Base-by-base conservation (phyloP, 495 filamentous ascomycete species). In the Zalerion maritima region DNA sequence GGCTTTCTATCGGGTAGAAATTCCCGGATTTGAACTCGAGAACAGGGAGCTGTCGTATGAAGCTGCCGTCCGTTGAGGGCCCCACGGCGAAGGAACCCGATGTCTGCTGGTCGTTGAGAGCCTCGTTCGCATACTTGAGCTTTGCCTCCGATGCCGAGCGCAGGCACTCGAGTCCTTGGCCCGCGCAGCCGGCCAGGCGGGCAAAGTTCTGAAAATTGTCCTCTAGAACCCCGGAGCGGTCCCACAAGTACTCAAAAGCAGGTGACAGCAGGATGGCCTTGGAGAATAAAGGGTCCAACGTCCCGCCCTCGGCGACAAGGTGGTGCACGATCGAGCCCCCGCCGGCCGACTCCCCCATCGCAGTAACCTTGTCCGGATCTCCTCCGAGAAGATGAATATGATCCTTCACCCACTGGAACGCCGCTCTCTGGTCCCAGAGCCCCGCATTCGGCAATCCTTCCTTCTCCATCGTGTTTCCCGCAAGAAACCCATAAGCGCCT, bases 341-440 rank as follows among this genome's bases (percentile, higher is more conserved):
- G 1, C 78, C 79, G 0, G 78, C 75, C 7, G 69, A 75, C 36
- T 80, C 68, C 9, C 79, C 79, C 52, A 73, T 65, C 1, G 80
- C 65, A 0, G 80, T 83, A 7, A 82, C 69, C 18, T 53, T 48
- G 5, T 47, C 42, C 0, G 65, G 57, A 43, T 82, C 69, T 5
- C 79, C 78, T 4, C 78, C 76, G 35, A 83, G 74, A 0, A 68
- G 54, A 28, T 58, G 45, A 32, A 83, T 81, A 36, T 81, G 55
- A 32, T 69, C 55, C 32, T 74, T 61, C 3, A 83, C 62, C 78
- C 77, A 83, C 28, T 80, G 50, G 10, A 84, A 47, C 0, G 52
- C 61, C 6, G 58, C 57, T 9, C 60, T 37, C 27, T 67, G 62
- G 36, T 71, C 67, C 34, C 52, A 60, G 0, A 70, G 41, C 0